phyloP scores from a whole-genome alignment of 345 rosid genomes.

The Triadica sebifera region DNA sequence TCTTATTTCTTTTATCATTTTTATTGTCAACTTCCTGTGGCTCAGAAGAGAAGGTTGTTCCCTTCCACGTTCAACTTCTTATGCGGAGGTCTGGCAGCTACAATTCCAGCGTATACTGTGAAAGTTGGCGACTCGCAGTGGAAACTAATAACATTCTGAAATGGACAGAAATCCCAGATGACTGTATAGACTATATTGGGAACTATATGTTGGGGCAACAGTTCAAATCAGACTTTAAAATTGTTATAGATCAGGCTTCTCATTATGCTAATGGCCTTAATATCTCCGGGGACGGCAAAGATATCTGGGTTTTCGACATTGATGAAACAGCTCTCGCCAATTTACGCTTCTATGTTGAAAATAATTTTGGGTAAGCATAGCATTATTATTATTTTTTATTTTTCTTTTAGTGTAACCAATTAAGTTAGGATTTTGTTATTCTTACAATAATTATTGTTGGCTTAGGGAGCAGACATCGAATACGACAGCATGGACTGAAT shows the following conservation, averaged over 20 bases:
- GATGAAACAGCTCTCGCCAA: constrained; percentile 67
- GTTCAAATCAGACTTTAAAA: constrained; percentile 31
- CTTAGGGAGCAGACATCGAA: constrained; percentile 30
- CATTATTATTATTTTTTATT: too few species aligned
- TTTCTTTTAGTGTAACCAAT: too few species aligned
- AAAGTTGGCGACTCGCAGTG: too few species aligned
- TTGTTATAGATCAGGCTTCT: constrained; percentile 21
- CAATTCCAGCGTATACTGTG: constrained; percentile 29
- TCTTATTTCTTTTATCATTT: too few species aligned
- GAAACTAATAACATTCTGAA: constrained; percentile 46
- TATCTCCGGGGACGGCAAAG: constrained; percentile 41
- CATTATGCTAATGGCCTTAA: constrained; percentile 24
- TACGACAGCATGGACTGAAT: constrained; percentile 18
- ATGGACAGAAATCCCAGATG: constrained; percentile 45
- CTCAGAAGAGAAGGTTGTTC: not conserved
- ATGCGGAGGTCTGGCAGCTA: constrained; percentile 35
- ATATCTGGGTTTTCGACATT: constrained; percentile 58
- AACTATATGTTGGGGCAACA: constrained; percentile 47
- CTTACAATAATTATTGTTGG: too few species aligned
- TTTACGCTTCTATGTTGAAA: constrained; percentile 45
- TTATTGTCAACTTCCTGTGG: not conserved
- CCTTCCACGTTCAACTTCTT: constrained; percentile 36
- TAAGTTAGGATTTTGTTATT: too few species aligned
- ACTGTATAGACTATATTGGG: constrained; percentile 50
- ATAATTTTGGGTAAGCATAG: constrained; percentile 53